Conservation (phyloP, 1,284 basidiomycete species). For the Fomitopsis palustris region DNA sequence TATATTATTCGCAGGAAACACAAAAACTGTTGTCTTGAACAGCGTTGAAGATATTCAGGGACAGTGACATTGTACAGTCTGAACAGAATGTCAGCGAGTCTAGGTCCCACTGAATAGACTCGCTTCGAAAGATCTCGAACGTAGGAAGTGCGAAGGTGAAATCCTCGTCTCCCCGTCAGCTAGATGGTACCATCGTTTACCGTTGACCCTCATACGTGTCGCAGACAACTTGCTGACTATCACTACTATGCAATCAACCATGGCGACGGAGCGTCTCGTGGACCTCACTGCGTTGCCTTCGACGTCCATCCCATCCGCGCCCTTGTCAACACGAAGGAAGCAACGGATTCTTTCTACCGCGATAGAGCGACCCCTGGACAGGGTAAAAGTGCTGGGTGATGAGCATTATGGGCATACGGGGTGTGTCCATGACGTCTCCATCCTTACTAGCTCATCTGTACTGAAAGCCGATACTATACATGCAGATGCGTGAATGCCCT, state of each 20-base stretch:
- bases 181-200: too few relatives aligned
- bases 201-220: too few relatives aligned
- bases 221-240: too few relatives aligned
- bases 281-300: not conserved
- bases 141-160: too few relatives aligned
- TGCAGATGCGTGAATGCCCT: slow-evolving; percentile 83
- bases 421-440: slow-evolving; percentile 29
- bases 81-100: too few relatives aligned
- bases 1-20: too few relatives aligned
- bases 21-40: too few relatives aligned
- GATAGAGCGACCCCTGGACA: slow-evolving; percentile 32
- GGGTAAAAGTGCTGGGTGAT: slow-evolving; percentile 63
- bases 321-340: slow-evolving; percentile 7
- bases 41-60: too few relatives aligned
- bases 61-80: too few relatives aligned
- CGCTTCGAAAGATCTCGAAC: too few relatives aligned
- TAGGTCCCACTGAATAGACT: too few relatives aligned
- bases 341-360: slow-evolving; percentile 11
- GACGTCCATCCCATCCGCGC: not conserved
- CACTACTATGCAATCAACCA: not conserved
- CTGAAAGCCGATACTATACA: not conserved
- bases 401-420: slow-evolving; percentile 58
- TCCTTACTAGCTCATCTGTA: not conserved
- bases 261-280: not conserved
- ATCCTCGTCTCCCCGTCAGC: too few relatives aligned